Evolutionary conservation across 2,329 filamentous ascomycete species (phyloP), one percentile per base, ranked within the genome.

Genomic region (Xylariomycetidae sp.): DNA sequence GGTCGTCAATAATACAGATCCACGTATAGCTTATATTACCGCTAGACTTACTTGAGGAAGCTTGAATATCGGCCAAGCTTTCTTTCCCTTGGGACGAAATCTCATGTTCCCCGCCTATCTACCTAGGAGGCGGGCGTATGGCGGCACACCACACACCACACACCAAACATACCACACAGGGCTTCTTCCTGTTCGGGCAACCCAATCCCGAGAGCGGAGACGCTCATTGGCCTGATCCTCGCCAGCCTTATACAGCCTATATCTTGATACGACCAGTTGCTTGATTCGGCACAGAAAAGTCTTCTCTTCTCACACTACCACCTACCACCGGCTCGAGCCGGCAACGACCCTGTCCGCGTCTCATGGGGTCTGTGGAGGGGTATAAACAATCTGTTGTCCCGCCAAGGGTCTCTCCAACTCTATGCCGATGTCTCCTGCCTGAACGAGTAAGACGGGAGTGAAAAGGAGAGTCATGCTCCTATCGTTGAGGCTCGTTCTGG

Each of bases 371-470:
- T 10, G 7, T 13, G 8, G 14, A 13, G 3, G 3, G 18, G 15
- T 27, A 31, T 30, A 26, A 16, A 20, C 23, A 26, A 28, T 22
- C 23, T 14, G 30, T 34, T 27, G 17, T 10, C n/a, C n/a, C 26
- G 17, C 26, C 19, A 31, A 19, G 18, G 17, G 31, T 20, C 10
- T 32, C 22, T 30, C 32, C 14, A 34, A 29, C 32, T 22, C 30
- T 40, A 40, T 34, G 23, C 20, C 37, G 33, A 10, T 27, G 27
- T 14, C 33, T 36, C 34, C 35, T 45, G 30, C 41, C 43, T 22
- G 26, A 34, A 32, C 17, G 25, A 31, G 33, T 16, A 35, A 37
- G 29, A 33, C 20, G n/a, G n/a, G n/a, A n/a, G 30, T 32, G 34
- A 20, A 15, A 25, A 25, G 29, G 30, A 33, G 25, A 27, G 17